Evolutionary conservation across 768 basidiomycete genomes (phyloP).

Genomic region (Leccinum uliginosum): DNA sequence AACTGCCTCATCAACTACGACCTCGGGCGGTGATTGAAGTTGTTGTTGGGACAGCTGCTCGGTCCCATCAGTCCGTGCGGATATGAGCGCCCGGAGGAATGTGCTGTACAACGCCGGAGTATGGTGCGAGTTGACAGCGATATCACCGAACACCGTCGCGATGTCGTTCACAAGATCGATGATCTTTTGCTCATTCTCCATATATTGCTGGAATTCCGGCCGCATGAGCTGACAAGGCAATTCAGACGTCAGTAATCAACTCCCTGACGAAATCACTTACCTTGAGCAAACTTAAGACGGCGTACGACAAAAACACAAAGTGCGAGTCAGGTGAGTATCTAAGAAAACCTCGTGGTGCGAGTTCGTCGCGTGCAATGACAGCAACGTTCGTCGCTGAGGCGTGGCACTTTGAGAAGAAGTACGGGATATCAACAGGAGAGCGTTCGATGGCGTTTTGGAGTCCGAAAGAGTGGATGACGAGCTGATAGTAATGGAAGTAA

Average conservation of each 20-base stretch:
- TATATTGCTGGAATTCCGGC: constrained; percentile 74
- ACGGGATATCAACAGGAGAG: constrained; percentile 63
- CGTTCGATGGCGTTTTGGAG: constrained; percentile 93
- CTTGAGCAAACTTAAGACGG: constrained; percentile 89
- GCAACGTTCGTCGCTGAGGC: constrained; percentile 68
- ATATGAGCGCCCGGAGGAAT: constrained; percentile 75
- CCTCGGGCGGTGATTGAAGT: constrained; percentile 18
- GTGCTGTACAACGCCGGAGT: constrained; percentile 87
- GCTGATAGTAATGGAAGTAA: constrained; percentile 79
- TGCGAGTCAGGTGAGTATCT: constrained; percentile 87
- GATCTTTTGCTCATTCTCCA: constrained; percentile 70
- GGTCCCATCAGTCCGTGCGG: constrained; percentile 40
- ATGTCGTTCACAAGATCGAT: constrained; percentile 73
- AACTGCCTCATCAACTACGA: constrained; percentile 15
- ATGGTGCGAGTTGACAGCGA: constrained; percentile 75
- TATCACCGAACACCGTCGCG: constrained; percentile 71
- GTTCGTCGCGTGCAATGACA: constrained; percentile 67
- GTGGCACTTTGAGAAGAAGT: constrained; percentile 82
- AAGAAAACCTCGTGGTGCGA: constrained; percentile 73
- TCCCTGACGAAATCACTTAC: constrained; percentile 35
- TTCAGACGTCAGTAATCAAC: constrained; percentile 9
- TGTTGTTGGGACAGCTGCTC: constrained; percentile 21
- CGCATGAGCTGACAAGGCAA: constrained; percentile 60
- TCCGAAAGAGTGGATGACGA: constrained; percentile 94
- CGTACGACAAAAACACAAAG: constrained; percentile 91